A percentile compares a stretch with the other conserved stretches of the same genome.
These are phyloP conservation scores for Cetraspora pellucida DNA, from an alignment of 192 early-diverging fungal species.

Conservation along the genomic window DNA sequence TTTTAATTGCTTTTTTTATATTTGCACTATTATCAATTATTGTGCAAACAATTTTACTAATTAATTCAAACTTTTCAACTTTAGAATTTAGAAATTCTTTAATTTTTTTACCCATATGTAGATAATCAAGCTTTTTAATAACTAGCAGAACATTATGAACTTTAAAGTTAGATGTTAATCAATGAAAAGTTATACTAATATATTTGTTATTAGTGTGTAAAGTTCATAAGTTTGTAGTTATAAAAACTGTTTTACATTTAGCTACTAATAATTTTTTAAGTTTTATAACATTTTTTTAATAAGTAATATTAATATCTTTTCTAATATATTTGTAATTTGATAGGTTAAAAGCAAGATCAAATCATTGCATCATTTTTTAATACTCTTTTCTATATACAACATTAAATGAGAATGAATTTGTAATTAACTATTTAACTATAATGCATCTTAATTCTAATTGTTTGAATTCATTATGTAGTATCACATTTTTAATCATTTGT, in stretches of 20 bases:
- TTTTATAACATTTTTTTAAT: too few relatives aligned
- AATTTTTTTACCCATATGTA: conserved; percentile 6
- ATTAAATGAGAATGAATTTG: conserved; percentile 6
- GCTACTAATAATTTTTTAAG: not conserved
- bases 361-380: not conserved
- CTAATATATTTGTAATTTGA: not conserved
- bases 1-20: conserved; percentile 16
- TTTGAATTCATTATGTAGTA: not conserved
- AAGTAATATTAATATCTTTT: not conserved
- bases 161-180: conserved; percentile 8
- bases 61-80: not conserved
- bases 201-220: not conserved
- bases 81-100: conserved; percentile 3
- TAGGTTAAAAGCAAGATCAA: not conserved
- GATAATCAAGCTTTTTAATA: conserved; percentile 13
- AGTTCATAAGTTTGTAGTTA: conserved; percentile 26
- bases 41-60: conserved; percentile 3
- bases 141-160: not conserved
- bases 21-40: conserved; percentile 17
- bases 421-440: not conserved
- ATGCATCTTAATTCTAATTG: not conserved
- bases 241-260: conserved; percentile 1
- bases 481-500: not conserved
- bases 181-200: conserved; percentile 23
- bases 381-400: not conserved